Conservation (phyloP, 179 eudicot genomes). For the Patellifolia procumbens region DNA sequence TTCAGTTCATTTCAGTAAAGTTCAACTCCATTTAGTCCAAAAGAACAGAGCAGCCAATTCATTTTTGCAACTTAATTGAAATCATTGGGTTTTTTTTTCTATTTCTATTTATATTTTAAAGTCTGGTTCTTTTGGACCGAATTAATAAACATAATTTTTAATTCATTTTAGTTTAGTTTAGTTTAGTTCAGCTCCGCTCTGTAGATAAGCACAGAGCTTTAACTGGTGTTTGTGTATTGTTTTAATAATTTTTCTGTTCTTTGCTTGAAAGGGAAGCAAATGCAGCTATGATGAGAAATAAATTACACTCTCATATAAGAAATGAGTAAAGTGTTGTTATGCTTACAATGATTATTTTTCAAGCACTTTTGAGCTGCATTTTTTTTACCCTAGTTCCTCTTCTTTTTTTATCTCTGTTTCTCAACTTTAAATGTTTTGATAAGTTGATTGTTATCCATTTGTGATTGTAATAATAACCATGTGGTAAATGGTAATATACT, state of each 20-base stretch:
- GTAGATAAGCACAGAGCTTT: no score
- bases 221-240: background rate
- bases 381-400: no score
- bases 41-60: no score
- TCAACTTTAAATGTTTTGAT: background rate
- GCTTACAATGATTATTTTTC: constrained; percentile 45
- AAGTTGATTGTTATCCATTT: background rate
- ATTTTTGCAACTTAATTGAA: no score
- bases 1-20: no score
- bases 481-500: no score
- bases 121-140: no score
- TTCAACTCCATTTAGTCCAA: no score
- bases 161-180: background rate
- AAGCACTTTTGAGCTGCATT: constrained; percentile 71
- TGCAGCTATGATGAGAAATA: constrained; percentile 45
- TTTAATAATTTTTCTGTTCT: background rate
- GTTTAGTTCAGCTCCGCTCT: no score
- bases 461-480: background rate
- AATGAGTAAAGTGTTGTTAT: constrained; percentile 28
- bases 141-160: background rate
- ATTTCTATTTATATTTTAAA: no score
- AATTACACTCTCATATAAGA: constrained; percentile 20
- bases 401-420: background rate
- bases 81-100: background rate
- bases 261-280: constrained; percentile 28